A percentile compares a stretch with the other conserved stretches of the same genome.
These are phyloP conservation scores for Penicillium silybi DNA, from an alignment of 495 filamentous ascomycete genomes.

Conservation along the genomic window DNA sequence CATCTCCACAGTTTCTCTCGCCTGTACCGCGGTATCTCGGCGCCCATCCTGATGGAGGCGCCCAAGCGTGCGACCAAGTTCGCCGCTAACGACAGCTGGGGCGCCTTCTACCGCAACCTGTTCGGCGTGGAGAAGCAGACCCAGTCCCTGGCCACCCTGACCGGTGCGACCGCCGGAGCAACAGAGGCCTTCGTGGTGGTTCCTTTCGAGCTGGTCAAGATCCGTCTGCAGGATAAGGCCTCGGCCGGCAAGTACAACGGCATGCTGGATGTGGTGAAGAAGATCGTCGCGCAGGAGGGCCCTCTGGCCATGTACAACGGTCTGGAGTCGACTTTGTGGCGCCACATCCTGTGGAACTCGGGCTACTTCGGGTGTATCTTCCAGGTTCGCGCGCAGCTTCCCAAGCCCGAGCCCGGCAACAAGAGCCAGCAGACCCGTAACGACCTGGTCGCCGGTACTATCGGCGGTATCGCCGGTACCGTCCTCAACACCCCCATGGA, in stretches of 20 bases:
- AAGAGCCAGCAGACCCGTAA: constrained; percentile 79
- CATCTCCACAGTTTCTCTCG: constrained; percentile 62
- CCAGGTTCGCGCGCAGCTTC: constrained; percentile 83
- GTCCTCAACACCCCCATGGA: constrained; percentile 96
- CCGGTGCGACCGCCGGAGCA: constrained; percentile 89
- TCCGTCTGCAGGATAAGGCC: constrained; percentile 90
- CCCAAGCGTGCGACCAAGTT: constrained; percentile 99
- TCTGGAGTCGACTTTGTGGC: constrained; percentile 93
- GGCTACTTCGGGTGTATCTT: constrained; percentile 99
- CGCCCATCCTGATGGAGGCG: constrained; percentile 97
- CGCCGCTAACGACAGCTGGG: constrained; percentile 98
- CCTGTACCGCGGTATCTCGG: constrained; percentile 91
- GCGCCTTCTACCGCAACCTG: constrained; percentile 76
- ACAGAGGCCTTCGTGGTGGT: constrained; percentile 96
- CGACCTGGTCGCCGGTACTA: constrained; percentile 78
- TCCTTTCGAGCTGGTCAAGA: constrained; percentile 93
- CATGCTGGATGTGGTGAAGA: constrained; percentile 82
- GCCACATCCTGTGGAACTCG: constrained; percentile 94
- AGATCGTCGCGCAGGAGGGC: constrained; percentile 82
- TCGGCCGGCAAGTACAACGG: constrained; percentile 93
- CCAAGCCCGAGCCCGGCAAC: constrained; percentile 61
- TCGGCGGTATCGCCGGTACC: constrained; percentile 90
- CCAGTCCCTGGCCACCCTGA: constrained; percentile 82
- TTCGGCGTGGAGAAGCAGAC: constrained; percentile 86
- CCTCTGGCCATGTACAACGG: constrained; percentile 91